Base-by-base conservation (phyloP, 805 yeast species). In the Debaryomyces hansenii region DNA sequence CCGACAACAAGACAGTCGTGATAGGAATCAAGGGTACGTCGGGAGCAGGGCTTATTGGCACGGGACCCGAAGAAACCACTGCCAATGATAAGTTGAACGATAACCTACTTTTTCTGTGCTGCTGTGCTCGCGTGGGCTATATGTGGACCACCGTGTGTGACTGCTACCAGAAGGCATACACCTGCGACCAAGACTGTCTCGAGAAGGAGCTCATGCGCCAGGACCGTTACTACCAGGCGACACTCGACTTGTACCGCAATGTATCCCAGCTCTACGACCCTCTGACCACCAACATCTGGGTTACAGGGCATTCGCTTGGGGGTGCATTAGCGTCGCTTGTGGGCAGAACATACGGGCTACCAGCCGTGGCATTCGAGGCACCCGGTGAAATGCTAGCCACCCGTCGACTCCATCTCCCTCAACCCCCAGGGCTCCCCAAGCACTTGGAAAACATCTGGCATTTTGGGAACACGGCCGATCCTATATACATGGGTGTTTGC, bases 61-160 rank as follows among this genome's bases (percentile, higher is more conserved):
- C 80, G 57, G 77, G 76, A 8, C 55, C 62, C 20, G 74, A 72
- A 1, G 96, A 86, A 42, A 92, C 98, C 0, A 84, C 87, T 0
- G 80, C 76, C 0, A 83, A 81, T 48, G 99, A 94, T 62, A 90
- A 88, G 63, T 65, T 77, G 24, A 94, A 92, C 62, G 98, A 94
- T 63, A 94, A 94, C 59, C 60, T 92, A 47, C 67, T 94, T 31
- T 94, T 94, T 62, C 87, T 95, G 9, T 94, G 99, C 64, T 94
- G 99, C 64, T 94, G 99, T 69, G 98, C 96, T 0, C 77, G 97
- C 33, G 85, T 92, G 1, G 81, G 94, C 33, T 90, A 90, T 53
- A 67, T 89, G 66, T 94, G 98, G 99, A 82, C 85, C 6, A 87
- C 97, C 0, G 98, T 90, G 1, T 94, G 99, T 67, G 97, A 90